A percentile compares a stretch with the other conserved stretches of the same genome.
These are phyloP conservation scores for Cystobasidium ongulense DNA, from an alignment of 768 basidiomycete genomes.

Conservation along the genomic window DNA sequence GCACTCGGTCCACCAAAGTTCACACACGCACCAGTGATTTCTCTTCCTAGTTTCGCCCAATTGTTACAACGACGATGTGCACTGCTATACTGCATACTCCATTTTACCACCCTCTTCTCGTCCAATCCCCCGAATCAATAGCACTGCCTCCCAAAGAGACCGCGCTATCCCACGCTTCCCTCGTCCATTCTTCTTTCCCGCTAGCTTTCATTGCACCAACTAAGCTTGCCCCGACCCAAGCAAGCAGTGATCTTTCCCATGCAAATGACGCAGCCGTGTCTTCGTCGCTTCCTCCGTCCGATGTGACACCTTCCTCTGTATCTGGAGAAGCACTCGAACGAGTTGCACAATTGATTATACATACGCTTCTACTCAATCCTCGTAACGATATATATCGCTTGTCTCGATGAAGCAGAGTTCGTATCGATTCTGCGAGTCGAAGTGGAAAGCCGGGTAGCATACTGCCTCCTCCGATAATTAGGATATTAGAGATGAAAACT, in stretches of 20 bases:
- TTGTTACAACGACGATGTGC: background rate
- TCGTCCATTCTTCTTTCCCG: conserved; percentile 61
- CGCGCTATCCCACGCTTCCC: conserved; percentile 71
- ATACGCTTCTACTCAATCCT: background rate
- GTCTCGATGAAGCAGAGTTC: conserved; percentile 48
- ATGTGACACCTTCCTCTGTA: conserved; percentile 2
- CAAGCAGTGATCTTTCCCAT: conserved; percentile 56
- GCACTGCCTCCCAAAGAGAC: background rate
- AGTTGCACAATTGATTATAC: background rate
- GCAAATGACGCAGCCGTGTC: conserved; percentile 83
- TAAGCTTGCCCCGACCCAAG: conserved; percentile 89
- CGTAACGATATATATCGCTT: background rate
- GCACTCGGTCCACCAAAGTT: no score
- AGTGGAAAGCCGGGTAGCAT: conserved; percentile 90
- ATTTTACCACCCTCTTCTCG: conserved; percentile 8
- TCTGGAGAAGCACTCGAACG: background rate
- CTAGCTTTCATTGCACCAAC: conserved; percentile 84
- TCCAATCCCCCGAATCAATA: conserved; percentile 10
- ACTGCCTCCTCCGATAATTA: conserved; percentile 78
- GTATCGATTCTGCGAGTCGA: conserved; percentile 66
- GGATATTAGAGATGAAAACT: conserved; percentile 70
- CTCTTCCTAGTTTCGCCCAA: background rate
- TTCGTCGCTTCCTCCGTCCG: conserved; percentile 46
- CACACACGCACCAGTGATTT: background rate
- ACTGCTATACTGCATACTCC: background rate